Percentiles rank a stretch among this genome's conserved stretches.
Evolutionary conservation across 257 asterid species (phyloP).

Genomic region (Eustoma russellianum): DNA sequence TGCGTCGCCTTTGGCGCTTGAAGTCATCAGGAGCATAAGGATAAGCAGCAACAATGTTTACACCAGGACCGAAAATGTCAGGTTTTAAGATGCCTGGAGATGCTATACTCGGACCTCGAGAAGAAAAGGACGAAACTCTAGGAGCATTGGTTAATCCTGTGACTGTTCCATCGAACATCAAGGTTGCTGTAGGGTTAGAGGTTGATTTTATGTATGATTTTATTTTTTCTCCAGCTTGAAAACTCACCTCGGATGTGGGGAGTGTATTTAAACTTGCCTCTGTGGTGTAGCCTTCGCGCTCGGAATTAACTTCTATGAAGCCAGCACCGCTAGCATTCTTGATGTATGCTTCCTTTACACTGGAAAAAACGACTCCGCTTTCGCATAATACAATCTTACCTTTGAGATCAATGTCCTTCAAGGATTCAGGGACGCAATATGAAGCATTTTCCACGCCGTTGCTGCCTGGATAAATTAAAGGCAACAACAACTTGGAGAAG

Average conservation of each 20-base stretch:
- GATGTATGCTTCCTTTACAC: conserved; percentile 5
- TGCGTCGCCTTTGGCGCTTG: conserved; percentile 1
- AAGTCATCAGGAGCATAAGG: conserved; percentile 7
- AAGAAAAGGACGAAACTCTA: conserved; percentile 17
- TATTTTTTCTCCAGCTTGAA: conserved; percentile 11
- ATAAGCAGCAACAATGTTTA: conserved; percentile 19
- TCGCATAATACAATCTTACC: conserved; percentile 22
- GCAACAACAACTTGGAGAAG: conserved; percentile 7
- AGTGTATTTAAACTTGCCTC: conserved; percentile 14
- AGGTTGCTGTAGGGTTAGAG: conserved; percentile 12
- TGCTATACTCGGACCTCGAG: conserved; percentile 16
- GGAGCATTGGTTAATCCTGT: conserved; percentile 18
- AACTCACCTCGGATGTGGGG: conserved; percentile 16
- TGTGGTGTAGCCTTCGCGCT: conserved; percentile 13
- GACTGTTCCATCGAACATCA: conserved; percentile 18
- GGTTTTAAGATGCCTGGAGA: conserved; percentile 20
- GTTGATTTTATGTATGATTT: conserved; percentile 18
- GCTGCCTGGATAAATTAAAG: conserved; percentile 15
- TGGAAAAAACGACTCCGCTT: conserved; percentile 6
- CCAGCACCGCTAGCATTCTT: conserved; percentile 21
- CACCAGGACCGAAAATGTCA: conserved; percentile 21
- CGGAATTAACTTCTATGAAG: conserved; percentile 16
- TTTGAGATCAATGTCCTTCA: conserved; percentile 4
- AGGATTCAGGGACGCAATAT: conserved; percentile 2
- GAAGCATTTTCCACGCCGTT: conserved; percentile 4